Evolutionary conservation across 2,329 filamentous ascomycete species (phyloP), one percentile per base, ranked within the genome.

Genomic region (Ophiosphaerella narmari): DNA sequence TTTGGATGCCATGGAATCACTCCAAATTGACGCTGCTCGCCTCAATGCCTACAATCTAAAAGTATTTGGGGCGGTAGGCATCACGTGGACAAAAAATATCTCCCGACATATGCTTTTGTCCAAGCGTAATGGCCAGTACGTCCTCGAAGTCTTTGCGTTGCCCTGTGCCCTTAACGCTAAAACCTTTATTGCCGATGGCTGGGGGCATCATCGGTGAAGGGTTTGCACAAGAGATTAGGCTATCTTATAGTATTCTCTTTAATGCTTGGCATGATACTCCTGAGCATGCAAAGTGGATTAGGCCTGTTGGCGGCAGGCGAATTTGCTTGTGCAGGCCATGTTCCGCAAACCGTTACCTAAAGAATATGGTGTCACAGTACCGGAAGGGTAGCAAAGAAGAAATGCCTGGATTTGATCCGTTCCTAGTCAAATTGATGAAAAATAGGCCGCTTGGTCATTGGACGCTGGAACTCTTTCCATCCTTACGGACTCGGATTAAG

Each of bases 301-400:
- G 36, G n/a, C 41, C 39, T 24, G 4, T 53, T 12, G 52, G 44
- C 5, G 32, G 55, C 7, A 38, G 49, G 2, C 49, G 32, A 12
- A 32, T 59, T 11, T 63, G 60, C 43, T 57, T 42, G 51, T 65
- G 59, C 24, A 57, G 55, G 52, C 54, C 53, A 2, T 65, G 62
- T 16, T 62, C 60, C 5, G 52, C 55, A 3, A 41, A 58, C 39
- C 50, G 58, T 3, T 54, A 56, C 36, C 46, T 48, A 5, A 40
- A 34, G 2, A 26, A 43, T 2, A 35, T 42, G 2, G 48, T 64
- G 9, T 31, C 36, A 1, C 43, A 23, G 2, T 56, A 54, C 16
- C 47, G 45, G 16, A 53, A 42, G 16, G 33, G 18, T 14, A 51
- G 21, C 24, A 31, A 36, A 21, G 18, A 7, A 41, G 38, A n/a